Percentiles rank a stretch among this genome's conserved stretches.
These are phyloP conservation scores for Rhynchospora tenuis DNA, from an alignment of 176 grass and related monocot species.

Conservation along the genomic window DNA sequence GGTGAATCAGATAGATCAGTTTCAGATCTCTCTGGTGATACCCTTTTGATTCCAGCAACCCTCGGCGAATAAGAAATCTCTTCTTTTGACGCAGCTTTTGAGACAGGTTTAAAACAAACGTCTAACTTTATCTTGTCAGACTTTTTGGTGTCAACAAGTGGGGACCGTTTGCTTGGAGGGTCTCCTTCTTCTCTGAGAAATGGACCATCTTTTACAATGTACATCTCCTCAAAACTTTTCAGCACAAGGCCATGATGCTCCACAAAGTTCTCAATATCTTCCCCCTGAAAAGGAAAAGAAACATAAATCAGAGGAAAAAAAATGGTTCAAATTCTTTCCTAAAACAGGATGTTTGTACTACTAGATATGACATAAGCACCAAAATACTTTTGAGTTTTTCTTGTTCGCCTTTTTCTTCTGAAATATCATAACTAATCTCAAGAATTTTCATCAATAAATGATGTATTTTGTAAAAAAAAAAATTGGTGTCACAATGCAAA, in stretches of 20 bases:
- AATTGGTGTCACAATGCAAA: not conserved
- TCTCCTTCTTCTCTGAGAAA: constrained; percentile 68
- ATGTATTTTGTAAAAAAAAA: not conserved
- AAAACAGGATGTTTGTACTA: not conserved
- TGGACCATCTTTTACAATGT: constrained; percentile 76
- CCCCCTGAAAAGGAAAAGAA: constrained; percentile 41
- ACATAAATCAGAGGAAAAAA: not conserved
- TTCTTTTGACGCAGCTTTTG: constrained; percentile 24
- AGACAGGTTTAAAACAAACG: constrained; percentile 50
- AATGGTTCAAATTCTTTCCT: not conserved
- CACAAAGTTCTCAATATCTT: constrained; percentile 59
- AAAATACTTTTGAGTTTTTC: not conserved
- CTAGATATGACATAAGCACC: not conserved
- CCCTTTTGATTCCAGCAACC: constrained; percentile 26
- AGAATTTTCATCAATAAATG: not conserved
- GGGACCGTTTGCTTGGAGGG: constrained; percentile 54
- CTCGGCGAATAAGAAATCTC: constrained; percentile 11
- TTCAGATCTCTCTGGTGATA: not conserved
- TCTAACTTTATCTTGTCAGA: constrained; percentile 50
- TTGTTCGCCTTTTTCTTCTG: not conserved
- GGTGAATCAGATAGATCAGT: not conserved
- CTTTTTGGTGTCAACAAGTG: constrained; percentile 72
- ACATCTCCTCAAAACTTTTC: constrained; percentile 70
- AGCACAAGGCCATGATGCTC: constrained; percentile 74
- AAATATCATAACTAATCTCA: not conserved